A percentile compares a stretch with the other conserved stretches of the same genome.
Conservation (phyloP, 2,329 filamentous ascomycete species). For the Bisporella sp. region DNA sequence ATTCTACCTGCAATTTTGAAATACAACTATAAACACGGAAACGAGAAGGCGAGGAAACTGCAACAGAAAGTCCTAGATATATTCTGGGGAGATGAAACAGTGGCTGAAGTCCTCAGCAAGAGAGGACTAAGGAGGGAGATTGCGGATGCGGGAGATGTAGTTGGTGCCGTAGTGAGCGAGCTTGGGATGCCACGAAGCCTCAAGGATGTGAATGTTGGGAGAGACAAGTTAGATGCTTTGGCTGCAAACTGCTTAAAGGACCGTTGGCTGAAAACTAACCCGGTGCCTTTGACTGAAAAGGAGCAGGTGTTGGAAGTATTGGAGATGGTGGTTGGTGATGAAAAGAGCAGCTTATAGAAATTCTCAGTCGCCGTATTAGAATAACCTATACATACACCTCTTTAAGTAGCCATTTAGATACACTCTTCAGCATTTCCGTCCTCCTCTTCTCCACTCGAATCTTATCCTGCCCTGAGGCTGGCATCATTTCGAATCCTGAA, state of each 20-base stretch:
- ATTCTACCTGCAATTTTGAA: conserved; percentile 48
- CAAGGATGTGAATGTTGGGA: conserved; percentile 41
- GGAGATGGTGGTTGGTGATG: conserved; percentile 5
- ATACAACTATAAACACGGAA: conserved; percentile 35
- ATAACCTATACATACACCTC: neutral
- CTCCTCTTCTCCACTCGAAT: neutral
- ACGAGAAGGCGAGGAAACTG: conserved; percentile 8
- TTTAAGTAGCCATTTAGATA: neutral
- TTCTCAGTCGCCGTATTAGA: neutral
- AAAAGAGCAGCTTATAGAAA: conserved; percentile 1
- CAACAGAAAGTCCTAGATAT: conserved; percentile 17
- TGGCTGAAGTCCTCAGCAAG: conserved; percentile 10
- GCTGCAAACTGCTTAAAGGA: conserved; percentile 44
- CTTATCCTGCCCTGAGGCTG: neutral
- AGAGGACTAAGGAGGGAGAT: conserved; percentile 12
- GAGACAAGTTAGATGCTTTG: conserved; percentile 39
- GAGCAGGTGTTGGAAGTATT: conserved; percentile 45
- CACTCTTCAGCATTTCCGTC: neutral
- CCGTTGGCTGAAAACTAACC: conserved; percentile 42
- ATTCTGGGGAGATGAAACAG: conserved; percentile 15
- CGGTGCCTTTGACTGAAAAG: conserved; percentile 39
- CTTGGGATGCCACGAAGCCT: conserved; percentile 48
- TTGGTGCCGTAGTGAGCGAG: conserved; percentile 43
- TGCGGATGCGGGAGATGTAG: conserved; percentile 41
- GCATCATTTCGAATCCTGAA: neutral